phyloP scores from a whole-genome alignment of 2,329 filamentous ascomycete species.

The Myriosclerotinia duriaeana region DNA sequence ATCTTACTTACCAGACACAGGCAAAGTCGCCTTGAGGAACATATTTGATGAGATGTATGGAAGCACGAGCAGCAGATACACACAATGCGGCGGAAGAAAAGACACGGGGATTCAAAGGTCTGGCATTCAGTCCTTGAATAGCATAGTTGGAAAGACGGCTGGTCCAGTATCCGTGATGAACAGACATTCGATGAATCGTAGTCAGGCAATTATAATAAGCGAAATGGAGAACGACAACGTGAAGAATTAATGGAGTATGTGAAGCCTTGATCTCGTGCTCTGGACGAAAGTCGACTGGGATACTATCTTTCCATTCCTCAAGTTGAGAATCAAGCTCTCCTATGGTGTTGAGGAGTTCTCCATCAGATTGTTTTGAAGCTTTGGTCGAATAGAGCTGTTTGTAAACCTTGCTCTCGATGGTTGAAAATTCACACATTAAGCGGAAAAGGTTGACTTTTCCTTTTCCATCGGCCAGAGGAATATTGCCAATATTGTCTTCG shows the following conservation, averaged over 20 bases:
- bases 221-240: conserved; percentile 92
- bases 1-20: conserved; percentile 79
- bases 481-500: conserved; percentile 89
- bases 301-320: conserved; percentile 94
- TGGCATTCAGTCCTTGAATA: conserved; percentile 87
- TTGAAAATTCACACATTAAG: conserved; percentile 85
- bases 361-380: conserved; percentile 86
- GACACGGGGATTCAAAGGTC: conserved; percentile 87
- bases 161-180: conserved; percentile 98
- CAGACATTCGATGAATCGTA: conserved; percentile 97
- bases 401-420: conserved; percentile 93
- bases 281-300: conserved; percentile 93
- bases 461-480: conserved; percentile 83
- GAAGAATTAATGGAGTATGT: conserved; percentile 89
- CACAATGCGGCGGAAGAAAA: conserved; percentile 93
- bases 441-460: conserved; percentile 94
- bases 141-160: conserved; percentile 92
- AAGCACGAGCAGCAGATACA: conserved; percentile 87
- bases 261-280: conserved; percentile 94
- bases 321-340: conserved; percentile 87
- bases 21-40: conserved; percentile 93
- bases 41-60: conserved; percentile 92
- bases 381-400: conserved; percentile 89
- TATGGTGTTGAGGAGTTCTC: conserved; percentile 91
- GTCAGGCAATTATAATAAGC: conserved; percentile 97